Evolutionary conservation across 2,329 filamentous ascomycete genomes (phyloP).

Genomic region (Dothistroma pini): DNA sequence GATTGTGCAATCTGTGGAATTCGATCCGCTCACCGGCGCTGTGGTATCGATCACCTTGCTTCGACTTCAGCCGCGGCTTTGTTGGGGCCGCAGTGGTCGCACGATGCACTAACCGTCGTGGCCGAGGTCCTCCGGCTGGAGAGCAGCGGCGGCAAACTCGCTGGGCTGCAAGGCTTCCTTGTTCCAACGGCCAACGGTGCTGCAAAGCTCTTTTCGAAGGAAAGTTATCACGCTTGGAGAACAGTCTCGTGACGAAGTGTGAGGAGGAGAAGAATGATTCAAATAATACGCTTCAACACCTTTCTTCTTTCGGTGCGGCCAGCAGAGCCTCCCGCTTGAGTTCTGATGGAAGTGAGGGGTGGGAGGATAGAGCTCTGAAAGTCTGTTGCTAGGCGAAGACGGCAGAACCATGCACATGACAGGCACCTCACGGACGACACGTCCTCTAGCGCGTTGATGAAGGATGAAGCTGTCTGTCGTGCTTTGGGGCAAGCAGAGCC

Average conservation of each 20-base stretch:
- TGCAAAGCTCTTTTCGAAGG: too few species aligned
- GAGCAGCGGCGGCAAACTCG: too few species aligned
- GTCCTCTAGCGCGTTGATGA: background rate
- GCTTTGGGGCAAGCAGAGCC: background rate
- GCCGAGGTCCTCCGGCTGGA: too few species aligned
- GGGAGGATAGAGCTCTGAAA: background rate
- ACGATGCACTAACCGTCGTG: too few species aligned
- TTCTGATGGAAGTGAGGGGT: background rate
- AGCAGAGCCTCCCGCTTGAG: background rate
- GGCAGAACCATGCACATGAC: conserved; percentile 2
- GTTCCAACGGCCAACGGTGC: too few species aligned
- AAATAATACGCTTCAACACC: background rate
- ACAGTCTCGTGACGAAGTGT: background rate
- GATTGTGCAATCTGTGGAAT: background rate
- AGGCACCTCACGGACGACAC: background rate
- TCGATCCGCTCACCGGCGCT: background rate
- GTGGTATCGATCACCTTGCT: background rate
- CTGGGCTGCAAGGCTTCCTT: too few species aligned
- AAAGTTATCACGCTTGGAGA: too few species aligned
- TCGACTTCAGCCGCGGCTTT: background rate
- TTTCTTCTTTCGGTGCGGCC: background rate
- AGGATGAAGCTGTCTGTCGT: background rate
- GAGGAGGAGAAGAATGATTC: background rate
- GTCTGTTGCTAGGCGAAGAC: background rate
- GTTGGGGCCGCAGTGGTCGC: too few species aligned